Evolutionary conservation across 2,329 filamentous ascomycete genomes (phyloP).

Genomic region (Byssoonygena ceratinophila): DNA sequence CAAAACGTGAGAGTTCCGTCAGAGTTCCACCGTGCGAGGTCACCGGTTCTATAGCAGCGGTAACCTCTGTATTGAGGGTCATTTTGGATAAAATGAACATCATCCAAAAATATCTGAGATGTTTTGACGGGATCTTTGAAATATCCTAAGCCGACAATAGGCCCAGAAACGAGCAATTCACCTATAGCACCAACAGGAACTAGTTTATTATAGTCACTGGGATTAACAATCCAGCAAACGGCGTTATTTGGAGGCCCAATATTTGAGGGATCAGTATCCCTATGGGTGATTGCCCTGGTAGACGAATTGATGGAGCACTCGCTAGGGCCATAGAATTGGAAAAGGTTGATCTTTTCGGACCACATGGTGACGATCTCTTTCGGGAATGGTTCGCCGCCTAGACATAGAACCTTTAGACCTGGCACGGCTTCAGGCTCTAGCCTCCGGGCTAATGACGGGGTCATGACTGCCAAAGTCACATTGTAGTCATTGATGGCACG

Average conservation of each 20-base stretch:
- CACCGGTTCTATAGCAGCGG: constrained; percentile 29
- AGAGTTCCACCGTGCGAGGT: constrained; percentile 24
- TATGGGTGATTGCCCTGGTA: not conserved
- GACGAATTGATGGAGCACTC: constrained; percentile 19
- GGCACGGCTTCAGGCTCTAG: constrained; percentile 26
- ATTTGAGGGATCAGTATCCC: constrained; percentile 5
- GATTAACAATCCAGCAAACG: constrained; percentile 19
- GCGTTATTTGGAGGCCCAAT: constrained; percentile 10
- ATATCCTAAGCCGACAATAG: constrained; percentile 29
- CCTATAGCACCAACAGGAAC: constrained; percentile 20
- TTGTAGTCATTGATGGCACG: constrained; percentile 28
- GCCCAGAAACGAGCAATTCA: constrained; percentile 29
- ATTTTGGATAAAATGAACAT: constrained; percentile 18
- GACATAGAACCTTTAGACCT: constrained; percentile 25
- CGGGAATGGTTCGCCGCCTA: constrained; percentile 32
- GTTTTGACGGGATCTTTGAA: constrained; percentile 27
- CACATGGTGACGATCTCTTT: constrained; percentile 27
- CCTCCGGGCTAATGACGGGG: constrained; percentile 29
- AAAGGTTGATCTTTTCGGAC: constrained; percentile 14
- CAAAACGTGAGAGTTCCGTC: constrained; percentile 26
- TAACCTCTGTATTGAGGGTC: constrained; percentile 22
- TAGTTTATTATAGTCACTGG: constrained; percentile 17
- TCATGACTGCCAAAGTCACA: constrained; percentile 44
- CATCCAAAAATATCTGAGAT: constrained; percentile 6
- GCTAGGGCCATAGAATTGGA: constrained; percentile 19